Percentiles rank a stretch among this genome's conserved stretches.
Evolutionary conservation across 352 stramenopile species (phyloP).

Genomic region (Phytopythium delawarense): DNA sequence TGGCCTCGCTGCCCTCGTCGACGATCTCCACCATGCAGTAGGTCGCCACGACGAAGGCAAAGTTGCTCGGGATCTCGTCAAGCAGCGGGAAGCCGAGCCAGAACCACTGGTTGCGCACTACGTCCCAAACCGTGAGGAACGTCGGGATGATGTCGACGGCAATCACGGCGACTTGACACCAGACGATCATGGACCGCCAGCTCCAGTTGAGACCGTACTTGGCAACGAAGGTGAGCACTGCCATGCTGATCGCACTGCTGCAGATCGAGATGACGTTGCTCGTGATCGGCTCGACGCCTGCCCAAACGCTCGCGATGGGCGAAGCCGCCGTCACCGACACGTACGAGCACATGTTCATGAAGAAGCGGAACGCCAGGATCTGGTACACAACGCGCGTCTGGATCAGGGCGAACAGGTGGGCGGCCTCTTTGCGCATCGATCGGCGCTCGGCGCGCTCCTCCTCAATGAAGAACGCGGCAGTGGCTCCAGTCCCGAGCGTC

Average conservation of each 20-base stretch:
- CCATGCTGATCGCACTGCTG: constrained; percentile 25
- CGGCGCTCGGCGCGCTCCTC: constrained; percentile 17
- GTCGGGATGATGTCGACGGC: constrained; percentile 30
- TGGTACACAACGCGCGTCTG: constrained; percentile 48
- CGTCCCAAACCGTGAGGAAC: constrained; percentile 38
- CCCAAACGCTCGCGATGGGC: constrained; percentile 33
- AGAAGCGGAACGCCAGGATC: constrained; percentile 46
- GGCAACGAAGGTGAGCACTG: constrained; percentile 21
- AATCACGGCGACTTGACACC: constrained; percentile 31
- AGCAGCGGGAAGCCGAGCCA: constrained; percentile 53
- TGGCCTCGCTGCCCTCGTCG: constrained; percentile 43
- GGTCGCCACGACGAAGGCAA: constrained; percentile 45
- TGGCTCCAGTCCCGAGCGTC: constrained; percentile 19
- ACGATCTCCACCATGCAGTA: constrained; percentile 61
- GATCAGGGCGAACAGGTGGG: constrained; percentile 27
- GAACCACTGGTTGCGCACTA: constrained; percentile 58
- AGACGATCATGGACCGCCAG: constrained; percentile 39
- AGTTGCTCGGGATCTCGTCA: constrained; percentile 35
- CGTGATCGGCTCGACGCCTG: constrained; percentile 25
- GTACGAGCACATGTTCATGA: constrained; percentile 34
- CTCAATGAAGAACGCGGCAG: constrained; percentile 26
- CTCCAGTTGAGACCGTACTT: constrained; percentile 34
- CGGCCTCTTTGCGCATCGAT: constrained; percentile 17
- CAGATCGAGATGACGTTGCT: constrained; percentile 26
- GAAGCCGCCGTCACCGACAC: constrained; percentile 29